Base-by-base conservation (phyloP, 345 rosid species). In the Odontarrhena argentea region DNA sequence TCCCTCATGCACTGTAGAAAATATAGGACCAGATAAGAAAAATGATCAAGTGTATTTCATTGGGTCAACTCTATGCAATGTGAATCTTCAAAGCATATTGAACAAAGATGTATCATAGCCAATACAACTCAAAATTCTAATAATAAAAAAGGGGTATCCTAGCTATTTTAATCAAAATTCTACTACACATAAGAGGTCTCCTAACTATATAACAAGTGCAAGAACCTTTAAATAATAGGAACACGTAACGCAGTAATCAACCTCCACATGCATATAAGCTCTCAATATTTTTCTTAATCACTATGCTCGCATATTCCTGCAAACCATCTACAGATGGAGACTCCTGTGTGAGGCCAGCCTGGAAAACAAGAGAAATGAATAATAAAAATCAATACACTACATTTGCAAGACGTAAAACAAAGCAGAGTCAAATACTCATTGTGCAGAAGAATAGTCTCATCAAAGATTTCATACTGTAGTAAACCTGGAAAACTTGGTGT, bases 191-290 rank as follows among this genome's bases (percentile, higher is more conserved):
- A 46, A 38, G 50, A 41, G 44, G 44, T 41, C 60, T 30, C 57
- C 63, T 62, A 69, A 66, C 55, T 63, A 49, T 37, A 67, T 42
- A 54, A 53, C 41, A 75, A 62, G 8, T 69, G 24, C 70, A 37
- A 35, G 36, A 42, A 58, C 54, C 55, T 50, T 42, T 46, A 50
- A 43, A 58, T 10, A 57, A 48, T 36, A 54, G 55, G 53, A 74
- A 69, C 53, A 74, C 30, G 35, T 68, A 69, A 49, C n/a, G 55
- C 63, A 64, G 70, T 36, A 55, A 63, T 66, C 75, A 69, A 93
- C 97, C 99, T 85, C 92, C 91, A 78, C 97, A 94, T 28, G 99
- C 93, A 71, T 82, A 88, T 77, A 94, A 76, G 80, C 86, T 88
- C 74, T 91, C 96, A 43, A 88, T 75, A 82, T 88, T 91, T 76